A percentile compares a stretch with the other conserved stretches of the same genome.
phyloP scores from a whole-genome alignment of 345 rosid species.

The Linum tenue region DNA sequence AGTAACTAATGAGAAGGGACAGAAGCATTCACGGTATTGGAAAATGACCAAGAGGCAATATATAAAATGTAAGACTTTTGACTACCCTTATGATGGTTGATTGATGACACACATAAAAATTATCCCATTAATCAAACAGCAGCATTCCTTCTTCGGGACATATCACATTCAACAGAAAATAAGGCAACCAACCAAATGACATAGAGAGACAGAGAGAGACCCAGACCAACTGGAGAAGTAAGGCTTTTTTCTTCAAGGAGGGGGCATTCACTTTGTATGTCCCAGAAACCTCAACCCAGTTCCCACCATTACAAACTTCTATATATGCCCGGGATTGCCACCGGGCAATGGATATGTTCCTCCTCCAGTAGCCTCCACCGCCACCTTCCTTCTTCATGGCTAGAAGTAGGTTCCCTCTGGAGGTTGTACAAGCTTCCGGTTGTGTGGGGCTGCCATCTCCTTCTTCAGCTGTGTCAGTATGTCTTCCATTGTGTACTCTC shows the following conservation, averaged over 20 bases:
- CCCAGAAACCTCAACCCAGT: neutral
- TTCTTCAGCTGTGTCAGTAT: conserved; percentile 63
- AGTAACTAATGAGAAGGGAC: too few relatives aligned
- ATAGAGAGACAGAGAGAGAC: too few relatives aligned
- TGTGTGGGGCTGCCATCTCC: conserved; percentile 67
- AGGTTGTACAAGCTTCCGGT: conserved; percentile 26
- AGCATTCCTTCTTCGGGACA: too few relatives aligned
- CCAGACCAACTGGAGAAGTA: neutral
- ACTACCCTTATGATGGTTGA: too few relatives aligned
- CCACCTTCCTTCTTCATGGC: conserved; percentile 4
- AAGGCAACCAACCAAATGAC: too few relatives aligned
- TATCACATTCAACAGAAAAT: too few relatives aligned
- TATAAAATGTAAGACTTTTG: too few relatives aligned
- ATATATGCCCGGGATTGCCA: neutral
- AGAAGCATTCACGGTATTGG: too few relatives aligned
- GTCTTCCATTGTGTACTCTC: conserved; percentile 57
- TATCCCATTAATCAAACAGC: too few relatives aligned
- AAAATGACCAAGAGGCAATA: too few relatives aligned
- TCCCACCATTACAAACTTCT: neutral
- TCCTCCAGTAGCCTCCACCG: neutral
- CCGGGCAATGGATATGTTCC: neutral
- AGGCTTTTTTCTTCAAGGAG: neutral
- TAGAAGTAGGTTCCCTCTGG: conserved; percentile 78
- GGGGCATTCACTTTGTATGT: neutral
- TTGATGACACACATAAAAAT: too few relatives aligned